Percentiles rank a stretch among this genome's conserved stretches.
Evolutionary conservation across 192 early-diverging fungal genomes (phyloP).

Genomic region (Funneliformis geosporum): DNA sequence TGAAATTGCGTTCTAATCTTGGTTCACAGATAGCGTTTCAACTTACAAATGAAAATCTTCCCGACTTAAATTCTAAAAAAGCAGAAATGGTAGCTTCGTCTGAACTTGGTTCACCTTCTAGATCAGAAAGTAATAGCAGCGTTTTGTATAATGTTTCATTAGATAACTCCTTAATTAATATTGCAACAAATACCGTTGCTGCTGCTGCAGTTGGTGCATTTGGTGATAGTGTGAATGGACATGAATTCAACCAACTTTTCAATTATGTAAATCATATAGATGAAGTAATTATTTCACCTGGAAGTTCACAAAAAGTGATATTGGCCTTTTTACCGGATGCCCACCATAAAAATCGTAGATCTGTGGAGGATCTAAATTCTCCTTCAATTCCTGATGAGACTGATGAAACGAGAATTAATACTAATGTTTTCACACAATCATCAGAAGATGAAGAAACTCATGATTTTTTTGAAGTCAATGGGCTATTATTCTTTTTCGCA

Average conservation of each 20-base stretch:
- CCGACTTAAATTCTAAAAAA: conserved; percentile 53
- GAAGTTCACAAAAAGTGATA: conserved; percentile 71
- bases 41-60: conserved; percentile 81
- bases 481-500: conserved; percentile 79
- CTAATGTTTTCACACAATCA: not conserved
- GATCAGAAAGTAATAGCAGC: not conserved
- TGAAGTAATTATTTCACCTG: conserved; percentile 64
- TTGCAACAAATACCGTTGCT: conserved; percentile 68
- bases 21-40: conserved; percentile 83
- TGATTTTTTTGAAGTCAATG: conserved; percentile 73
- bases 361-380: conserved; percentile 28
- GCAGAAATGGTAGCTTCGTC: conserved; percentile 20
- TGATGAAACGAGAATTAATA: conserved; percentile 31
- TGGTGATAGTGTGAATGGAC: conserved; percentile 41
- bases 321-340: conserved; percentile 75
- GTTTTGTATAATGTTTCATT: not conserved
- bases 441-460: conserved; percentile 60
- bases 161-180: conserved; percentile 30
- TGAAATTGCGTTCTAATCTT: conserved; percentile 81
- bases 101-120: not conserved
- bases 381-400: conserved; percentile 33
- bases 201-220: conserved; percentile 54
- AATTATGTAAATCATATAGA: conserved; percentile 87
- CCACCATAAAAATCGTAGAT: conserved; percentile 33
- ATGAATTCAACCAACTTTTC: conserved; percentile 90